Percentiles rank a stretch among this genome's conserved stretches.
Evolutionary conservation across 1,139 yeast species (phyloP).

Genomic region (Protomyces gravidus): DNA sequence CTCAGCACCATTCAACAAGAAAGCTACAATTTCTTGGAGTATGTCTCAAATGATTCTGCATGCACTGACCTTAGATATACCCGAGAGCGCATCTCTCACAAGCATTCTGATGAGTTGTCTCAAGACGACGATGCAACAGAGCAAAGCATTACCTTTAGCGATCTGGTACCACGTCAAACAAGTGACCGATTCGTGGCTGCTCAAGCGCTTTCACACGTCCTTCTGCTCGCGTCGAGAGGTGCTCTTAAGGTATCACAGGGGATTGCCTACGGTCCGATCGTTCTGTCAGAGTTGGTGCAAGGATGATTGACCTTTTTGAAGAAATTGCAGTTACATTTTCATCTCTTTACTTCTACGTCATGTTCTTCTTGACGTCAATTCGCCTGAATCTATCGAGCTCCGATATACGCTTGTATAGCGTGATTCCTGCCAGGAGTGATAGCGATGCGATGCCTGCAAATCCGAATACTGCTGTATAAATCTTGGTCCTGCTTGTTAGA

Average conservation of each 20-base stretch:
- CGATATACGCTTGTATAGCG: conserved; percentile 11
- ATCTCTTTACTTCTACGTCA: neutral
- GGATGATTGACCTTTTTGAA: neutral
- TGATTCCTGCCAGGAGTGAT: conserved; percentile 11
- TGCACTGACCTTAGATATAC: neutral
- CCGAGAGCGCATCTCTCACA: neutral
- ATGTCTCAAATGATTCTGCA: neutral
- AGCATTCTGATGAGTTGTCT: neutral
- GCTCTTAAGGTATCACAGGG: conserved; percentile 29
- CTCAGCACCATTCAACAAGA: conserved; percentile 15
- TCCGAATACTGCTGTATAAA: conserved; percentile 5
- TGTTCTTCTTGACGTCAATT: conserved; percentile 16
- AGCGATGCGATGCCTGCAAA: conserved; percentile 2
- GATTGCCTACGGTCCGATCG: conserved; percentile 11
- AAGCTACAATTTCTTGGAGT: conserved; percentile 14
- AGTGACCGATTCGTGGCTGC: conserved; percentile 30
- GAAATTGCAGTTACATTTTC: neutral
- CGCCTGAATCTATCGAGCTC: conserved; percentile 17
- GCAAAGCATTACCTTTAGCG: conserved; percentile 14
- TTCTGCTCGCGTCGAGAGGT: conserved; percentile 31
- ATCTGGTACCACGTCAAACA: conserved; percentile 24
- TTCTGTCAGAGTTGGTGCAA: conserved; percentile 3
- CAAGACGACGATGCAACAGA: neutral
- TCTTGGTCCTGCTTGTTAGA: neutral
- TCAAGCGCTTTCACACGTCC: conserved; percentile 30